Base-by-base conservation (phyloP, 148 eudicot genomes). In the Arbutus unedo region DNA sequence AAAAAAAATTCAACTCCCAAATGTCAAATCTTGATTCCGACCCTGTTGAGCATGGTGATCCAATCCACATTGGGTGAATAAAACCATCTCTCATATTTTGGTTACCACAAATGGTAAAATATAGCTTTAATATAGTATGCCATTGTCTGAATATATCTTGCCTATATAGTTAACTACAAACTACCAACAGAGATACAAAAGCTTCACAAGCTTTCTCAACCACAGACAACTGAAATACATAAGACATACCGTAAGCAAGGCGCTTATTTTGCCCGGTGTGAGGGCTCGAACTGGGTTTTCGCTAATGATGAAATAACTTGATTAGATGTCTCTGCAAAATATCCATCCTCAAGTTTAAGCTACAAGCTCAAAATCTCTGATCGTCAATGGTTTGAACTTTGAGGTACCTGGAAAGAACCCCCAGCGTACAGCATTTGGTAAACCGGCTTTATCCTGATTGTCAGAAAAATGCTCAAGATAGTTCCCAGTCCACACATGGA, bases 401-500 rank as follows among this genome's bases (percentile, higher is more conserved):
- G 48, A 16, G 74, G 14, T 92, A 62, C 94, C 91, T 77, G 93
- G 70, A 95, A 95, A 45, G 97, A 94, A 60, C 97, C 98, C 51
- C 91, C 98, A 57, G 93, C 91, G 83, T 96, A 96, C 8, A 96
- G 93, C 96, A 94, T 92, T 79, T 91, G 94, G 82, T 94, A 97
- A 79, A 97, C 98, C 0, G 97, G 94, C 79, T 86, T 88, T 51
- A 97, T 93, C 75, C 99, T 85, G 79, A 93, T 50, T 3, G 96
- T 94, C 43, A 97, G 91, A 62, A 92, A 25, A 71, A 97, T 51
- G 83, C 93, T 83, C 88, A 96, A 79, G 41, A 92, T 38, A 25
- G 95, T 83, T 55, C 99, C 98, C 23, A 96, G 38, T 6, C 93
- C 93, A 85, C 92, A 92, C n/a, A 93, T 79, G 47, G 93, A 91